Conservation (phyloP, 1,139 yeast species). For the Candida pseudoviswanathii region DNA sequence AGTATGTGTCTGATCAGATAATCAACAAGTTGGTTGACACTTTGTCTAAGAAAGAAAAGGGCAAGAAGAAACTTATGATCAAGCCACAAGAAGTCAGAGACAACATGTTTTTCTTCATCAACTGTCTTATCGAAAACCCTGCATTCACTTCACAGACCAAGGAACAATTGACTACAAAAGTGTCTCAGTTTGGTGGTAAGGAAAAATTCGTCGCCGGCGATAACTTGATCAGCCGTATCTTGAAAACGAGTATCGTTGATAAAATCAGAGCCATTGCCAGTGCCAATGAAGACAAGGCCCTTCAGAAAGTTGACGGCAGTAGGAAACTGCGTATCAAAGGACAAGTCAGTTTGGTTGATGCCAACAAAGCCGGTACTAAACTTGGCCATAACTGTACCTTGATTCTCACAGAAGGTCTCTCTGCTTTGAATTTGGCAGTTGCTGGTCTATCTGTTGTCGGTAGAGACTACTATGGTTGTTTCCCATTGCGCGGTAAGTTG, state of each 20-base stretch:
- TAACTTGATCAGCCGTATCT: constrained; percentile 68
- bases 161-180: constrained; percentile 90
- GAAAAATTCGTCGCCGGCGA: constrained; percentile 71
- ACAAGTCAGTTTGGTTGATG: constrained; percentile 90
- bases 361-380: constrained; percentile 93
- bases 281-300: constrained; percentile 84
- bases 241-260: constrained; percentile 79
- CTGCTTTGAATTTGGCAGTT: constrained; percentile 91
- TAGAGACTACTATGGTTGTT: constrained; percentile 92
- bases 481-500: constrained; percentile 93
- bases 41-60: constrained; percentile 73
- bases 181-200: constrained; percentile 85
- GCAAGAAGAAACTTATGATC: constrained; percentile 70
- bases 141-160: constrained; percentile 98
- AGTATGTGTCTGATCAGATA: constrained; percentile 81
- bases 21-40: constrained; percentile 65
- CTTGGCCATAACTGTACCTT: constrained; percentile 92
- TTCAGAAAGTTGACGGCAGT: constrained; percentile 90
- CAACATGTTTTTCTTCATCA: constrained; percentile 87
- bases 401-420: constrained; percentile 95
- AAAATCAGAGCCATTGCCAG: constrained; percentile 81
- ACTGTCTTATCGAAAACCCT: constrained; percentile 93
- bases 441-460: constrained; percentile 96
- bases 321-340: constrained; percentile 85
- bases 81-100: constrained; percentile 88